Conservation (phyloP, 495 filamentous ascomycete species). For the Tuber microsphaerosporum region DNA sequence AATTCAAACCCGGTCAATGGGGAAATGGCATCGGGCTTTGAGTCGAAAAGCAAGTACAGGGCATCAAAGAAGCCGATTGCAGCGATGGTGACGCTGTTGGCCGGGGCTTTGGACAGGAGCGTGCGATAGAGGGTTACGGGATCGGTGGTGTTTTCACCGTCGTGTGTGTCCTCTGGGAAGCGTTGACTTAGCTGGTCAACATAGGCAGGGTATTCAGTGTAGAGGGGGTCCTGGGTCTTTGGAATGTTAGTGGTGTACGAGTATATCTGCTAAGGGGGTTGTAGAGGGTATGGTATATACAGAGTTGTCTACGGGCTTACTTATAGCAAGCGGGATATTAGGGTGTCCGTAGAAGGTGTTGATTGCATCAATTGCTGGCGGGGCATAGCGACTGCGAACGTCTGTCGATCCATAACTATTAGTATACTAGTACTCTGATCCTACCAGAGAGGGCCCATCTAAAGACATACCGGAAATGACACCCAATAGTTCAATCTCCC, state of each 20-base stretch:
- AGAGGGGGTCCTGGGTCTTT: slow-evolving; percentile 36
- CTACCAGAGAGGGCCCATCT: background rate
- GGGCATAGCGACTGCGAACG: slow-evolving; percentile 38
- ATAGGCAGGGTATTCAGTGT: slow-evolving; percentile 34
- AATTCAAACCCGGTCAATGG: slow-evolving; percentile 45
- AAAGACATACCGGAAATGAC: slow-evolving; percentile 17
- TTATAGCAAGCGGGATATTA: slow-evolving; percentile 37
- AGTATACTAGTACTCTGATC: background rate
- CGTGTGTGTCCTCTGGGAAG: slow-evolving; percentile 46
- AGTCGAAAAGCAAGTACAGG: slow-evolving; percentile 38
- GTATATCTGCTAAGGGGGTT: background rate
- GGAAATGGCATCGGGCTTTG: slow-evolving; percentile 35
- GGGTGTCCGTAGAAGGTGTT: slow-evolving; percentile 42
- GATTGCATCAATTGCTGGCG: slow-evolving; percentile 41
- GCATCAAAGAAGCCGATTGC: slow-evolving; percentile 41
- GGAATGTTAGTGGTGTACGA: slow-evolving; percentile 5
- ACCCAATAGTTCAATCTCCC: slow-evolving; percentile 18
- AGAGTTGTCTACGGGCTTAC: slow-evolving; percentile 39
- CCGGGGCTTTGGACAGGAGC: slow-evolving; percentile 43
- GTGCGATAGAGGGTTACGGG: slow-evolving; percentile 42
- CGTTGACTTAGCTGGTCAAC: slow-evolving; percentile 47
- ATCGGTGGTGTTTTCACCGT: slow-evolving; percentile 39
- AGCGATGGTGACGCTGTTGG: slow-evolving; percentile 38
- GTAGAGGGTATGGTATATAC: slow-evolving; percentile 17
- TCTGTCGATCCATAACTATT: slow-evolving; percentile 13